Base-by-base conservation (phyloP, 768 basidiomycete genomes). In the Suillus subluteus region DNA sequence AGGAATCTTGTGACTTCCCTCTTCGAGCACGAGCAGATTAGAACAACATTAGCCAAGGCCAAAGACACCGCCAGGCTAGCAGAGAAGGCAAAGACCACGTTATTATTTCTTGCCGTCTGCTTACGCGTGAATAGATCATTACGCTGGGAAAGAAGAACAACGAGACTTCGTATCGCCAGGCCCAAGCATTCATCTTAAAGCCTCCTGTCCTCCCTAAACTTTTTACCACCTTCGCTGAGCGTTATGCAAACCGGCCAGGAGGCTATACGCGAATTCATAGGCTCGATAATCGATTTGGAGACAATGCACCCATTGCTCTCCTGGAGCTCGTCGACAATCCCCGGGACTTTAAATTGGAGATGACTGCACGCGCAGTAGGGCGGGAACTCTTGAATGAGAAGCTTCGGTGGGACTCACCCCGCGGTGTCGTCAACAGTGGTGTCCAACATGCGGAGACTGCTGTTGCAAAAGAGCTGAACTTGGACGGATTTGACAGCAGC, bases 271-370 rank as follows among this genome's bases (percentile, higher is more conserved):
- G 98, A 30, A 90, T 99, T 67, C 90, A 95, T 76, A 94, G 91
- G 76, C 93, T 89, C 69, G 97, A 96, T n/a, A 87, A 91, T 75
- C 88, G 97, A 6, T 83, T 81, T 65, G 96, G 96, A 16, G 98
- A 99, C 81, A 94, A 96, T 72, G 98, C 98, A 32, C 95, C 96
- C 2, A 85, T 90, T 72, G 96, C 96, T 4, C 87, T 99, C 68
- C 78, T 99, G 54, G 94, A 97, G 76, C 83, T 99, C n/a, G 96
- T 99, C 38, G 98, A 99, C 82, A 92, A 92, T 73, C 94, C 95
- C 18, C 83, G 86, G 66, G 98, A 99, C 80, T 80, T 98, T 52
- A 88, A 90, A 67, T 92, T 89, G 75, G 95, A 96, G 76, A 87
- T 96, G 83, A 91, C 93, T 18, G 92, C 97, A 30, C 87, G 94